Percentiles rank a stretch among this genome's conserved stretches.
Conservation (phyloP, 176 grass and related monocot genomes). For the Tuctoria greenei region DNA sequence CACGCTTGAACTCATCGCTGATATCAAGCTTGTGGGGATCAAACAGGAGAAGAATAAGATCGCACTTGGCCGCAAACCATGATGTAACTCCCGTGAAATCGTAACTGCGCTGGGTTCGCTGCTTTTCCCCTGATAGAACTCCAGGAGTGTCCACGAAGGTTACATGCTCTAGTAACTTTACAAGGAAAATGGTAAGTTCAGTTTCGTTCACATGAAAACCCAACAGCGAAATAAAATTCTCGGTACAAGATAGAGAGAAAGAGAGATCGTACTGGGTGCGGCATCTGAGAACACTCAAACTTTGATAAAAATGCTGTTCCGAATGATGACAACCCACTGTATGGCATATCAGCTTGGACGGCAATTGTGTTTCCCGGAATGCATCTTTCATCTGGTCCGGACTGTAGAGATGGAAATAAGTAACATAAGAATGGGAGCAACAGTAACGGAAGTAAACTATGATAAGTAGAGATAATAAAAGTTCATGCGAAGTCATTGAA, state of each 20-base stretch:
- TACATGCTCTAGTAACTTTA: constrained; percentile 85
- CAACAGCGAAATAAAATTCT: not conserved
- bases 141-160: constrained; percentile 96
- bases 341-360: constrained; percentile 99
- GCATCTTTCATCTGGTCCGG: constrained; percentile 87
- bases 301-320: constrained; percentile 91
- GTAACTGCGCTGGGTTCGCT: constrained; percentile 77
- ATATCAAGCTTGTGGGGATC: constrained; percentile 93
- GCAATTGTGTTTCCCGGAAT: constrained; percentile 95
- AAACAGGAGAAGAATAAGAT: constrained; percentile 94
- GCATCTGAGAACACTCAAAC: constrained; percentile 99
- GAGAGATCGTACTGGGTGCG: constrained; percentile 68
- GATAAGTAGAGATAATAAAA: not conserved
- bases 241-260: constrained; percentile 19
- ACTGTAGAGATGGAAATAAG: constrained; percentile 43
- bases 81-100: constrained; percentile 88
- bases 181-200: constrained; percentile 36
- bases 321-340: constrained; percentile 80
- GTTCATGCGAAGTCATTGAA: not conserved
- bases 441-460: not conserved
- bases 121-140: constrained; percentile 90
- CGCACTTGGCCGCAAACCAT: constrained; percentile 91
- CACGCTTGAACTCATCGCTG: constrained; percentile 86
- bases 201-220: constrained; percentile 15
- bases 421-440: not conserved